Conservation (phyloP, 1,284 basidiomycete genomes). For the Ustilago bromivora region DNA sequence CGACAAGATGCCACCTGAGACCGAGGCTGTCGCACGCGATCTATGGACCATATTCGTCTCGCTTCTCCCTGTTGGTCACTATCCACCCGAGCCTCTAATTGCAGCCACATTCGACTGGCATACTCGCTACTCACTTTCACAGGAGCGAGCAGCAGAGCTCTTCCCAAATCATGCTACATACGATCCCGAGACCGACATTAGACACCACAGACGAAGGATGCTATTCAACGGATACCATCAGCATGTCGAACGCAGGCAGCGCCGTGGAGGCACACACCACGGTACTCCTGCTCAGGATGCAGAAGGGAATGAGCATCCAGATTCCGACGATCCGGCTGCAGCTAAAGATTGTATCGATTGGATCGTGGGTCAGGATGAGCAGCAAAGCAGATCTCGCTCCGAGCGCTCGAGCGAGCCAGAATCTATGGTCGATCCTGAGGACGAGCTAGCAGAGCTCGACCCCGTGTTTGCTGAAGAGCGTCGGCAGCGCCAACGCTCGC, state of each 20-base stretch:
- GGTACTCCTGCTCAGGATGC: not conserved
- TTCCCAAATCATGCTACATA: slow-evolving; percentile 35
- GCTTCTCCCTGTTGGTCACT: slow-evolving; percentile 34
- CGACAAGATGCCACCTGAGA: slow-evolving; percentile 44
- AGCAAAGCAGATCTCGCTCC: slow-evolving; percentile 12
- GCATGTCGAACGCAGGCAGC: slow-evolving; percentile 23
- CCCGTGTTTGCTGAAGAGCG: slow-evolving; percentile 48
- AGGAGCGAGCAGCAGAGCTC: slow-evolving; percentile 36
- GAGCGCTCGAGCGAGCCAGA: slow-evolving; percentile 38
- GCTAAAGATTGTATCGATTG: slow-evolving; percentile 41
- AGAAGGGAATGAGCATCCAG: slow-evolving; percentile 11
- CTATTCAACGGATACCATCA: slow-evolving; percentile 37
- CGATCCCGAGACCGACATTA: slow-evolving; percentile 39
- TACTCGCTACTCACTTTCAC: slow-evolving; percentile 35
- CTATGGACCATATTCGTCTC: slow-evolving; percentile 61
- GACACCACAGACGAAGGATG: slow-evolving; percentile 38
- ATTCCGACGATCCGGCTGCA: slow-evolving; percentile 34
- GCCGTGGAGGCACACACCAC: not conserved
- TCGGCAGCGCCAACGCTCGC: slow-evolving; percentile 24
- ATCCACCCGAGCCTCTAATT: slow-evolving; percentile 49
- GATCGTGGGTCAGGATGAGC: slow-evolving; percentile 36
- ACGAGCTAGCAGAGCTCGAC: slow-evolving; percentile 46
- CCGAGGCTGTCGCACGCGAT: slow-evolving; percentile 59
- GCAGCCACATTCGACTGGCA: slow-evolving; percentile 53
- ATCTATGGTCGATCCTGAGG: slow-evolving; percentile 35